Evolutionary conservation across 257 asterid genomes (phyloP), one percentile per base, ranked within the genome.

Genomic region (Penstemon davidsonii): DNA sequence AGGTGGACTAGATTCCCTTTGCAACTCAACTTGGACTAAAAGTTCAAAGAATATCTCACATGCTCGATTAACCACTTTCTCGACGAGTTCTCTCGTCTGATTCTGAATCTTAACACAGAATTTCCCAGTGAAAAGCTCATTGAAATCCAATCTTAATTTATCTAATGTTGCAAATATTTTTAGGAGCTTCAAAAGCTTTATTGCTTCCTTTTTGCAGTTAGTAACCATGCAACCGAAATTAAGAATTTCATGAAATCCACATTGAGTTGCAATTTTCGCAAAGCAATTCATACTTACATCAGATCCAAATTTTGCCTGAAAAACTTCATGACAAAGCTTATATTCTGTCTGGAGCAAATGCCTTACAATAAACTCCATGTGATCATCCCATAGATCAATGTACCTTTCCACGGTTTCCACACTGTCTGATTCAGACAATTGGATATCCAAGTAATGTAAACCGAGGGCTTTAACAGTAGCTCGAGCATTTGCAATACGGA

Each of bases 121-220:
- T 71, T 75, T 78, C 74, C 91, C 89, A 33, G 52, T 75, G 56
- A 93, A 93, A 60, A 93, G 77, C 15, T 84, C 79, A 76, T 93
- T 93, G 82, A 93, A 93, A 43, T 84, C 87, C 19, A 79, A 62
- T 42, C 99, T 78, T 13, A 90, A 73, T 67, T 64, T 88, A 76
- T 85, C 84, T 1, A 93, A 78, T 13, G 90, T 79, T 60, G 90
- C 81, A 52, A 90, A 93, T 47, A 93, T 75, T 56, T 84, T 83
- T 76, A 93, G 74, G 63, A 93, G 71, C 73, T 76, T 84, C 81
- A 90, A 75, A 12, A 93, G 83, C 83, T 90, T 93, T 69, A 87
- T 63, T 53, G 97, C 97, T 68, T 93, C 97, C 55, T 87, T 90
- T 87, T 88, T 90, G 69, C 91, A 84, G 41, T 46, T 68, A 6